Evolutionary conservation across 2,329 filamentous ascomycete genomes (phyloP).

Genomic region (Trichoderma simmonsii): DNA sequence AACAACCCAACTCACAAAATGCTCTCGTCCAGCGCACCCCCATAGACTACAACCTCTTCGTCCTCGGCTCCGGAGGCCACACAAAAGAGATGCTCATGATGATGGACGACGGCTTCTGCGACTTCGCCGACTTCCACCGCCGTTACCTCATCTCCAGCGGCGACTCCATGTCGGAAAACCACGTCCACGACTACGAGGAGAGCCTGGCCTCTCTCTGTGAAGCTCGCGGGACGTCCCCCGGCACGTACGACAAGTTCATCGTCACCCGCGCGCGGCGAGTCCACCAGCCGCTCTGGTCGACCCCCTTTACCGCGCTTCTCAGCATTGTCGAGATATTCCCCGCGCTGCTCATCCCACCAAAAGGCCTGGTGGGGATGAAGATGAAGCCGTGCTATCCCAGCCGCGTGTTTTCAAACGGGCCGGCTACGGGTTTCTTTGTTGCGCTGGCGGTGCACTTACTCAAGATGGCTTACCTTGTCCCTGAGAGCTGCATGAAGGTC

Average conservation of each 20-base stretch:
- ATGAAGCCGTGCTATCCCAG: conserved; percentile 56
- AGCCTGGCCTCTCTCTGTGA: conserved; percentile 29
- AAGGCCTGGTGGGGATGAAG: conserved; percentile 21
- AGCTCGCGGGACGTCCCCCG: conserved; percentile 27
- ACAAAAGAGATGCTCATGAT: conserved; percentile 92
- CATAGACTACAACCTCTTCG: conserved; percentile 63
- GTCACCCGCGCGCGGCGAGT: conserved; percentile 77
- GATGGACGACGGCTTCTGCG: conserved; percentile 59
- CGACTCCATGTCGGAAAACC: conserved; percentile 63
- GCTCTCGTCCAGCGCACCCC: conserved; percentile 8
- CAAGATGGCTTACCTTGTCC: conserved; percentile 45
- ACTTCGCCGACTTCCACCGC: conserved; percentile 57
- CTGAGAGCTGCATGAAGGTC: conserved; percentile 60
- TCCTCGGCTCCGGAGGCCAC: conserved; percentile 91
- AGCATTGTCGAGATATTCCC: conserved; percentile 63
- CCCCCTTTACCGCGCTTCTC: conserved; percentile 64
- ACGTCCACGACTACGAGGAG: conserved; percentile 58
- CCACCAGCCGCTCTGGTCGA: conserved; percentile 74
- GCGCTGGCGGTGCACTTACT: conserved; percentile 48
- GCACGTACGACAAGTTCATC: conserved; percentile 60
- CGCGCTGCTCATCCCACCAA: conserved; percentile 46
- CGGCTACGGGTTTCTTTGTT: conserved; percentile 80
- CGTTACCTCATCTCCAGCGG: conserved; percentile 80
- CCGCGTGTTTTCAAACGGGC: conserved; percentile 81
- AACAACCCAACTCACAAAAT: not conserved